These are phyloP conservation scores for Cyanodermella asteris DNA, from an alignment of 2,329 filamentous ascomycete species.

Conservation along the genomic window DNA sequence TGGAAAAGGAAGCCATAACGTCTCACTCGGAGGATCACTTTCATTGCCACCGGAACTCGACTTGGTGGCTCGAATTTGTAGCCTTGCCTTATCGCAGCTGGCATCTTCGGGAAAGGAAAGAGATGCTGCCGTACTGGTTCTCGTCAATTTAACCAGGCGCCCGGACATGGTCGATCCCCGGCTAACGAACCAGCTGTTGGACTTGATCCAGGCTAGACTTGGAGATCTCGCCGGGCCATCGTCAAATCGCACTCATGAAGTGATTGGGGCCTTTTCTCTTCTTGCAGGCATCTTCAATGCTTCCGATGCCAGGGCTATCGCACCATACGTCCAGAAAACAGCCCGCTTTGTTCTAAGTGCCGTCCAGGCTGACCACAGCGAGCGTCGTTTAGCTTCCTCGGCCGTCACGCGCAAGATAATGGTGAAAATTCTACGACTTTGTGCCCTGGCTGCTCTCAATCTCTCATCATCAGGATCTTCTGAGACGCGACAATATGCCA, in stretches of 20 bases:
- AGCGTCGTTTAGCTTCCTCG: conserved; percentile 38
- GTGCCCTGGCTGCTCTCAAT: too few relatives aligned
- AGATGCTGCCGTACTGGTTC: conserved; percentile 62
- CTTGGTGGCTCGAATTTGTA: conserved; percentile 47
- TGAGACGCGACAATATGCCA: conserved; percentile 49
- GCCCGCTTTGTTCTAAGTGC: conserved; percentile 44
- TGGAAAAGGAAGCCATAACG: conserved; percentile 1
- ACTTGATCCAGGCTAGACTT: conserved; percentile 22
- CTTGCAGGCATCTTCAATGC: conserved; percentile 53
- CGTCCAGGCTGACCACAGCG: too few relatives aligned
- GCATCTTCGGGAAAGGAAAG: conserved; percentile 82
- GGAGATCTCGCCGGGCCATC: too few relatives aligned
- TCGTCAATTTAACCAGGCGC: conserved; percentile 64
- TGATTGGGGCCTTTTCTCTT: conserved; percentile 60
- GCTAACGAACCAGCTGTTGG: conserved; percentile 27
- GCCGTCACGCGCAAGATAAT: conserved; percentile 65
- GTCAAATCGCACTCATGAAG: too few relatives aligned
- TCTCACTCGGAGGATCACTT: conserved; percentile 38
- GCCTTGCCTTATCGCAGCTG: too few relatives aligned
- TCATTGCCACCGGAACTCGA: conserved; percentile 45
- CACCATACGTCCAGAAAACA: conserved; percentile 39
- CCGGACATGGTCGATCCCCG: conserved; percentile 69
- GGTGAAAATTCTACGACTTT: too few relatives aligned
- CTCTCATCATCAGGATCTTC: conserved; percentile 65
- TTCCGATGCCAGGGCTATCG: conserved; percentile 52